Base-by-base conservation (phyloP, 305 asterid genomes). In the Fraxinus floribunda region DNA sequence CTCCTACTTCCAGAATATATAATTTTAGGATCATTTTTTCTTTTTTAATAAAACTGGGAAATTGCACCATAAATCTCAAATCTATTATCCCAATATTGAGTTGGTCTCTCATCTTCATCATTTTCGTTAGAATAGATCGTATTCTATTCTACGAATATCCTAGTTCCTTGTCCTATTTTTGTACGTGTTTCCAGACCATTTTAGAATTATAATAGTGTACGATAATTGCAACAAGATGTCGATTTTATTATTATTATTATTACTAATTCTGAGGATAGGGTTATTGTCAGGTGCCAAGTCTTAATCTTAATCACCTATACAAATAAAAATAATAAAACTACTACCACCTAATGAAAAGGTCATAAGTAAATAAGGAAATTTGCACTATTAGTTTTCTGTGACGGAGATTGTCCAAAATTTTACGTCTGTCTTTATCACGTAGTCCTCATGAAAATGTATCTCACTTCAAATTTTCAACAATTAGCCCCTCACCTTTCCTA, bases 261-360 rank as follows among this genome's bases (percentile, higher is more conserved):
- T 30, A 77, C 80, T 41, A n/a, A 85, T 34, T 73, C 32, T 62
- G 16, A 10, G 77, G 82, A 74, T 38, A 80, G 81, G 79, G 72
- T 49, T 71, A 10, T 29, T 81, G 88, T 83, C 85, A 72, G 83
- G 77, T 87, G 79, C 77, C 79, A 76, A 71, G 86, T 88, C 88
- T 52, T 80, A 85, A 66, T 88, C 88, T 62, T 18, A 74, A 77
- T 73, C 70, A 11, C 41, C 77, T 36, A 41, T 9, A 30, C 41
- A 73, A 71, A 64, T 76, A 22, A 9, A 84, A 81, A 73, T 44
- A 60, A 49, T 76, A 22, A 16, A 84, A 84, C 64, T 44, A 60
- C 39, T 70, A 70, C 38, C 75, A 70, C 38, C 41, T 70, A 71
- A 15, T 11, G 46, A 34, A 26, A 71, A 3, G 22, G 41, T 71